Base-by-base conservation (phyloP, 352 stramenopile genomes). In the Peronospora farinosa region DNA sequence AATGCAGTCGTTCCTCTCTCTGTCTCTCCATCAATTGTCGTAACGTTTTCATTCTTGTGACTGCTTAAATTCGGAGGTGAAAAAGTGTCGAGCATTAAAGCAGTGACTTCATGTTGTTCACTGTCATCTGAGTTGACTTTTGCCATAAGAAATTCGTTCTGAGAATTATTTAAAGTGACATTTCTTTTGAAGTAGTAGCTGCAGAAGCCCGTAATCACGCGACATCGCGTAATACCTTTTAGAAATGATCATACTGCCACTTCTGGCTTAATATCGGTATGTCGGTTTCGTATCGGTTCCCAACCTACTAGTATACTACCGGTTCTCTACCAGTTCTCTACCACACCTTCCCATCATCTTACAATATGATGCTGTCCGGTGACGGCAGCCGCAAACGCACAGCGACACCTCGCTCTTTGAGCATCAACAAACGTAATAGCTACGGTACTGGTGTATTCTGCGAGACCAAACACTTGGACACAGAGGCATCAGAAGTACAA, bases 381-480 rank as follows among this genome's bases (percentile, higher is more conserved):
- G 52, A 62, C 17, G 40, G 45, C 36, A 65, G 55, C 30, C 54
- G 50, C 50, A 62, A 60, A 46, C 51, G 51, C 11, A 16, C 45
- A 23, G 39, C 57, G 13, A 38, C 47, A 7, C 36, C 48, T 27
- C 49, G 49, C 8, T 39, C 54, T 30, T 27, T 44, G 8, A 40
- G 23, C 27, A 30, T 41, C 11, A 42, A 4, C 53, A 39, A 25
- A 19, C 21, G 25, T 35, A 43, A 25, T 25, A 32, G 25, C 44
- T 70, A 67, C 45, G 52, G 62, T 21, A 67, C 57, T 5, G 33
- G 52, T 37, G 25, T 60, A 6, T 57, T 65, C 38, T 66, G 61
- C 25, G 57, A 63, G 33, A 51, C 53, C 37, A 65, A 57, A 37
- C 40, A 45, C 31, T 33, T 15, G 7, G 32, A 52, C 5, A 45